These are phyloP conservation scores for Tylopilus vinaceipallidus DNA, from an alignment of 768 basidiomycete genomes.

Conservation along the genomic window DNA sequence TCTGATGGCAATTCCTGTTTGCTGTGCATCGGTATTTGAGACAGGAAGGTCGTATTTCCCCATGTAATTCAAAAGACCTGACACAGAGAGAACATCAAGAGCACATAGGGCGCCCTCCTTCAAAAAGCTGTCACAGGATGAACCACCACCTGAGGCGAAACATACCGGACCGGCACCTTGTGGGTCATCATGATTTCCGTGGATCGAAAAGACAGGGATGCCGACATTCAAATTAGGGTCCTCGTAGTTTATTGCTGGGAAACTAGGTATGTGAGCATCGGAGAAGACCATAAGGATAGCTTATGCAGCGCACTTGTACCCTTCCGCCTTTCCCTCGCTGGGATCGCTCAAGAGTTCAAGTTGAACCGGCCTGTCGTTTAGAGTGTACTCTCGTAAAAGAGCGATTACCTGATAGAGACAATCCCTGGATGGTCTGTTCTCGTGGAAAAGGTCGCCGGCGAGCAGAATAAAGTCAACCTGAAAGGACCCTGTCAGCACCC, in stretches of 20 bases:
- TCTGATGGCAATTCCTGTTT: constrained; percentile 77
- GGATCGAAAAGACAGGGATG: constrained; percentile 98
- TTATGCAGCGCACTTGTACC: constrained; percentile 64
- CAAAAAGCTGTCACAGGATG: neutral
- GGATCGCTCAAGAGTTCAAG: constrained; percentile 92
- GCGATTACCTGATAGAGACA: constrained; percentile 88
- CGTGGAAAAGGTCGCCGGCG: constrained; percentile 96
- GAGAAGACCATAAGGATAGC: neutral
- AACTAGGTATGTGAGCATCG: constrained; percentile 47
- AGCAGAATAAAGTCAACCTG: constrained; percentile 96
- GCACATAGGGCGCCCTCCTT: constrained; percentile 96
- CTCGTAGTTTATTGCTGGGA: constrained; percentile 96
- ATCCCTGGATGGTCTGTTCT: constrained; percentile 91
- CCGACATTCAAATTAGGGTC: constrained; percentile 93
- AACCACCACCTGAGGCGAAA: constrained; percentile 1
- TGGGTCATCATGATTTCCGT: constrained; percentile 99
- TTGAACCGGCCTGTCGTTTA: constrained; percentile 87
- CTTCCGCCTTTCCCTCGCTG: constrained; percentile 80
- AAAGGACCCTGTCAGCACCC: constrained; percentile 1
- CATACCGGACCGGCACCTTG: constrained; percentile 91
- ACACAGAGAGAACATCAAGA: constrained; percentile 90
- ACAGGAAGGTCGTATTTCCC: constrained; percentile 90
- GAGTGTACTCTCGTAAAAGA: constrained; percentile 83
- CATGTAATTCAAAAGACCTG: constrained; percentile 96
- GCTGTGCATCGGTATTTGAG: constrained; percentile 60